Evolutionary conservation across 108 stramenopile species (phyloP), one percentile per base, ranked within the genome.

Genomic region (Pseudonitzschia pungens): DNA sequence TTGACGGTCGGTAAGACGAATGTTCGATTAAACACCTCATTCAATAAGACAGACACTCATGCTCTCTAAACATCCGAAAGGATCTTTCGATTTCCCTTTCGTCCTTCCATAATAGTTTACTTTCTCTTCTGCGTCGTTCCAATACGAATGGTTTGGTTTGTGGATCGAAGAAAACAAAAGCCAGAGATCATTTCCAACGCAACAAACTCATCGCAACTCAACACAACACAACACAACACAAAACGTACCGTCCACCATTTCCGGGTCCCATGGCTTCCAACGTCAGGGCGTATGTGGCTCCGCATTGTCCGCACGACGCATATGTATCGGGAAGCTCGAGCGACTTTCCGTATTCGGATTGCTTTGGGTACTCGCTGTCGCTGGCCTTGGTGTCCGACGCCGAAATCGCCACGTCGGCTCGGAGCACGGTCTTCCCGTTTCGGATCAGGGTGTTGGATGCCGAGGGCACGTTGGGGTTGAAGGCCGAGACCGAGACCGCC

Each of bases 261-360:
- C 87, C 87, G 26, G 68, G 57, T 0, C 91, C 91, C 69, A 92
- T 74, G 69, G 89, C 92, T 28, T 71, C 76, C 65, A 71, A 78
- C 10, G 72, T 73, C 36, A 92, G 72, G 3, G 86, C 86, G 80
- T 79, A 92, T n/a, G 77, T 45, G 8, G 79, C 77, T 69, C 83
- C 76, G 69, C 92, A 92, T 36, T 73, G 73, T 21, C 92, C 92
- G 68, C 92, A 92, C 15, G 82, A 71, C 21, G 76, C 87, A 75
- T 85, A 87, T 0, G 86, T 80, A 4, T 28, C 41, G 53, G 81
- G 72, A 10, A 76, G 18, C 42, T 75, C 80, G 27, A 71, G 22
- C 6, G 70, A 57, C 36, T 71, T n/a, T 5, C 80, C 75, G 31
- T 69, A 76, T 12, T 81, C 71, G 20, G 57, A 10, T 63, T 81